Evolutionary conservation across 169 alveolate species (phyloP).

Genomic region (Plasmodium yoelii): DNA sequence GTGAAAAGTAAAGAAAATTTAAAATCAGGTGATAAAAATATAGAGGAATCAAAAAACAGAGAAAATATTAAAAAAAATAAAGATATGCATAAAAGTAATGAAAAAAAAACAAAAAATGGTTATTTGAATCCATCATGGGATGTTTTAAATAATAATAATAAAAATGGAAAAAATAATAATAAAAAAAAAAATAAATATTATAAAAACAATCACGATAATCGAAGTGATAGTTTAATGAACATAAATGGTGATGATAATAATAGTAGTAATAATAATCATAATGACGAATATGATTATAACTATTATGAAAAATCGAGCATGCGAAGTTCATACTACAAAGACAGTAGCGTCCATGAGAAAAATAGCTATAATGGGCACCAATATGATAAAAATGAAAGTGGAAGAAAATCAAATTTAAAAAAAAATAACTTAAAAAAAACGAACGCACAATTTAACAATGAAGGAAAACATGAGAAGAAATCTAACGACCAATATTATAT

Average conservation of each 20-base stretch:
- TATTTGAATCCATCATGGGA: not conserved
- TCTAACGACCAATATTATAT: conserved; percentile 15
- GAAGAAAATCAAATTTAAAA: conserved; percentile 20
- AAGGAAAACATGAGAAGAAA: conserved; percentile 13
- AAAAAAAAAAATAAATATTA: conserved; percentile 2
- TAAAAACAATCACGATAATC: not conserved
- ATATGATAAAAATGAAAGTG: conserved; percentile 13
- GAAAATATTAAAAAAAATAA: not conserved
- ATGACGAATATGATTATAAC: not conserved
- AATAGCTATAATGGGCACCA: not conserved
- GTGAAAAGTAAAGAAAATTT: not conserved
- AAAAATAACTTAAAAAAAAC: conserved; percentile 20
- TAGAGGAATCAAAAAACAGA: conserved; percentile 1
- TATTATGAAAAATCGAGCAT: not conserved
- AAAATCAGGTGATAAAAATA: not conserved
- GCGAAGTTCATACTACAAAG: not conserved
- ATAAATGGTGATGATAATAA: not conserved
- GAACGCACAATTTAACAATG: not conserved
- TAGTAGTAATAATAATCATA: not conserved
- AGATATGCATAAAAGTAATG: conserved; percentile 20
- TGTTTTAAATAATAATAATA: not conserved
- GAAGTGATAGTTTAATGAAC: not conserved
- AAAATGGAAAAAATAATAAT: not conserved
- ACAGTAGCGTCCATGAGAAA: not conserved
- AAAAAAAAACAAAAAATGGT: conserved; percentile 5